Evolutionary conservation across 2,329 filamentous ascomycete genomes (phyloP).

Genomic region (Trichoderma endophyticum): DNA sequence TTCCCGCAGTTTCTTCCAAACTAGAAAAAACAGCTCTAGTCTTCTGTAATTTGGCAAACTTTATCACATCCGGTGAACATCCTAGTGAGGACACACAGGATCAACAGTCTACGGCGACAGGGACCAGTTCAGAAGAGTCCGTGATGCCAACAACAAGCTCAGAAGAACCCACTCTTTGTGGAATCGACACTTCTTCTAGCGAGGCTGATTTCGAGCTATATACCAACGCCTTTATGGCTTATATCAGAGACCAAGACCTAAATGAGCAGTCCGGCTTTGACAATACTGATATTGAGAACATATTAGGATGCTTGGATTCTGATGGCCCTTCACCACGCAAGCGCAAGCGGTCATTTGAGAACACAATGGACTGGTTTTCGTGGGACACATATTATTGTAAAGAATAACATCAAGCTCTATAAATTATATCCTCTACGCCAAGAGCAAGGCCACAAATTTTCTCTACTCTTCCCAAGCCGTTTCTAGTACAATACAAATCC

Average conservation of each 20-base stretch:
- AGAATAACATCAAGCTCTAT: neutral
- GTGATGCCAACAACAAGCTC: neutral
- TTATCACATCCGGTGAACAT: neutral
- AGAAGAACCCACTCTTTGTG: neutral
- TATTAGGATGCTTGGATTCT: neutral
- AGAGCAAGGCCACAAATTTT: neutral
- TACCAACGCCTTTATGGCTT: neutral
- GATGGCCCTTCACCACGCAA: neutral
- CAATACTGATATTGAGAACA: neutral
- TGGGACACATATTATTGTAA: conserved; percentile 4
- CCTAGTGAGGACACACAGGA: neutral
- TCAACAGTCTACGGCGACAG: neutral
- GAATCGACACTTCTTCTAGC: neutral
- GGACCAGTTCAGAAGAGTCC: neutral
- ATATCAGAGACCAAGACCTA: neutral
- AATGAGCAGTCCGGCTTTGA: neutral
- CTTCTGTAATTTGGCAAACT: neutral
- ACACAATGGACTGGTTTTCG: neutral
- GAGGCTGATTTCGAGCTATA: neutral
- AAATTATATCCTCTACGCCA: neutral
- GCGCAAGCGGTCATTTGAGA: neutral
- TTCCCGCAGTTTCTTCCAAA: neutral
- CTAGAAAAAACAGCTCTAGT: neutral
- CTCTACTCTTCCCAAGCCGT: neutral
- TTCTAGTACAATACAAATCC: neutral